A percentile compares a stretch with the other conserved stretches of the same genome.
Evolutionary conservation across 2,329 filamentous ascomycete species (phyloP).

Genomic region (Neofusicoccum laricinum): DNA sequence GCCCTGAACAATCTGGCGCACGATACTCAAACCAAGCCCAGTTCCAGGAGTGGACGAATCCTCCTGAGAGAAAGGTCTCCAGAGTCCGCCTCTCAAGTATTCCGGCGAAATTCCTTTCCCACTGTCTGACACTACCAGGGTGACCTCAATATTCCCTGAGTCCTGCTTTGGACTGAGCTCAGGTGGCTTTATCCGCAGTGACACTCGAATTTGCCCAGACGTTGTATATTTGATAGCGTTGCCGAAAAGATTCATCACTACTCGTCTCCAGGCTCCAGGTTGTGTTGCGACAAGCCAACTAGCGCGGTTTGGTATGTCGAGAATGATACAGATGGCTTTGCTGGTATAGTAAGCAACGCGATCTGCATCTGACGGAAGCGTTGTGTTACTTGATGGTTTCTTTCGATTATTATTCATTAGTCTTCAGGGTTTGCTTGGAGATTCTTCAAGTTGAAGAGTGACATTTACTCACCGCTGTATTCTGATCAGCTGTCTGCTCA

Average conservation of each 20-base stretch:
- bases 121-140: conserved; percentile 17
- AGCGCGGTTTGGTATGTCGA: conserved; percentile 50
- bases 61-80: conserved; percentile 20
- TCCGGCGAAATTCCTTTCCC: conserved; percentile 20
- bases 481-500: neutral
- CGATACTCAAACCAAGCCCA: conserved; percentile 21
- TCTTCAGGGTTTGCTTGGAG: neutral
- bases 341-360: neutral
- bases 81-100: conserved; percentile 17
- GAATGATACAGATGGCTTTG: conserved; percentile 37
- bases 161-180: neutral
- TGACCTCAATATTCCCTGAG: conserved; percentile 27
- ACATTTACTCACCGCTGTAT: conserved; percentile 36
- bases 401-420: neutral
- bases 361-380: neutral
- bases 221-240: conserved; percentile 65
- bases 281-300: conserved; percentile 55
- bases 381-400: neutral
- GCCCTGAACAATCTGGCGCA: conserved; percentile 17
- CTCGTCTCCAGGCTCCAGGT: conserved; percentile 50
- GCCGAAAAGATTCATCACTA: conserved; percentile 62
- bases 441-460: neutral
- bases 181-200: conserved; percentile 2
- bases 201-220: neutral
- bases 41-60: conserved; percentile 18